These are phyloP conservation scores for Candida pseudoviswanathii DNA, from an alignment of 1,139 yeast species.

Conservation along the genomic window DNA sequence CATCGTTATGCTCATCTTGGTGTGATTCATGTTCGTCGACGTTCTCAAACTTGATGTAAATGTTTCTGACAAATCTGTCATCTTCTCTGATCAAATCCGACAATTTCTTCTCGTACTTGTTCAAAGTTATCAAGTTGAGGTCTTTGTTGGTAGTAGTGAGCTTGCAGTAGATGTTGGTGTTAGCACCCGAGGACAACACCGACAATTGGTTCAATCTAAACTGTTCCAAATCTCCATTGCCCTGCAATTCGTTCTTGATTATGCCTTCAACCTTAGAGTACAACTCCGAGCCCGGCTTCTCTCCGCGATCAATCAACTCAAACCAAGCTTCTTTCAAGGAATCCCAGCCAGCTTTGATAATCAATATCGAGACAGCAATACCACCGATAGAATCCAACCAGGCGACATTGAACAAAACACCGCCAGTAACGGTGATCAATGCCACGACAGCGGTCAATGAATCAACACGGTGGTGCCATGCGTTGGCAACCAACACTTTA, in stretches of 20 bases:
- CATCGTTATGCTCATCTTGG: conserved; percentile 8
- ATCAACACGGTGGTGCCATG: conserved; percentile 99
- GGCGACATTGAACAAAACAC: conserved; percentile 70
- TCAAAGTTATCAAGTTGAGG: conserved; percentile 29
- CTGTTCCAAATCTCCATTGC: conserved; percentile 18
- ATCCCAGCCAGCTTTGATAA: conserved; percentile 81
- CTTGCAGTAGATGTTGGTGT: conserved; percentile 40
- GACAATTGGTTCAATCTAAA: conserved; percentile 49
- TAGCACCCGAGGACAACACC: conserved; percentile 74
- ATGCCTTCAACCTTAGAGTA: conserved; percentile 29
- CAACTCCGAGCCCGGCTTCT: conserved; percentile 30
- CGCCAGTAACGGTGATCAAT: conserved; percentile 81
- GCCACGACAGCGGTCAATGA: conserved; percentile 92
- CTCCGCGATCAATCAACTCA: conserved; percentile 72
- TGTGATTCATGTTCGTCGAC: conserved; percentile 12
- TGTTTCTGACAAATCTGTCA: conserved; percentile 39
- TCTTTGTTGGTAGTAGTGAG: conserved; percentile 21
- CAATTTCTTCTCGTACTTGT: conserved; percentile 29
- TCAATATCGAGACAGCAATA: conserved; percentile 73
- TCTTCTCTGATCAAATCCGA: conserved; percentile 26
- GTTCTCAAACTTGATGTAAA: conserved; percentile 21
- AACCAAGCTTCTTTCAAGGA: conserved; percentile 70
- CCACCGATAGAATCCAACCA: conserved; percentile 96
- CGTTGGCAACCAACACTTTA: conserved; percentile 90
- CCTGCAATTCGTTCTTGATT: conserved; percentile 23